Percentiles rank a stretch among this genome's conserved stretches.
These are phyloP conservation scores for Eleusine indica DNA, from an alignment of 176 grass and related monocot species.

Conservation along the genomic window DNA sequence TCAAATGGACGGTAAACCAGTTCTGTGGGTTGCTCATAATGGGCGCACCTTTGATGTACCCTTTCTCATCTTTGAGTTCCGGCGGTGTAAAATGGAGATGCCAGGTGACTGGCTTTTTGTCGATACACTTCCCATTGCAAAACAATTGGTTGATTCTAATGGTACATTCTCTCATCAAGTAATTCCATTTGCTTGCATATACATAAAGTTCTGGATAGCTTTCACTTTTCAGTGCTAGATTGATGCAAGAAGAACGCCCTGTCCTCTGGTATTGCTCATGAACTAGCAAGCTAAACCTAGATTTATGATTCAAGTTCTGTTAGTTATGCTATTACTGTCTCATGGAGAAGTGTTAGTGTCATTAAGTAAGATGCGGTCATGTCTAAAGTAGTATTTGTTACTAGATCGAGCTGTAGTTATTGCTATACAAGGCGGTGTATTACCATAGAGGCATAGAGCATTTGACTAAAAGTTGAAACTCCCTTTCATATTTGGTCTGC, in stretches of 20 bases:
- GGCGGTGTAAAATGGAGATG: slow-evolving; percentile 57
- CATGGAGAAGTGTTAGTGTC: not conserved
- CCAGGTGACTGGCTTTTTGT: slow-evolving; percentile 82
- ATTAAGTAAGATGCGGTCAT: slow-evolving; percentile 15
- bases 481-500: slow-evolving; percentile 36
- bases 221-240: slow-evolving; percentile 27
- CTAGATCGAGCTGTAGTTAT: slow-evolving; percentile 19
- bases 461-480: slow-evolving; percentile 20
- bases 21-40: slow-evolving; percentile 86
- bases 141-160: slow-evolving; percentile 49
- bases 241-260: not conserved
- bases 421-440: slow-evolving; percentile 1
- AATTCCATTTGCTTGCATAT: slow-evolving; percentile 34
- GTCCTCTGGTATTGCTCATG: not conserved
- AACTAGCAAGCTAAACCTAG: slow-evolving; percentile 30
- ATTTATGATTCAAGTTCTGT: slow-evolving; percentile 26
- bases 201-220: slow-evolving; percentile 26
- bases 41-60: slow-evolving; percentile 77
- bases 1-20: slow-evolving; percentile 63
- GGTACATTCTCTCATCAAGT: slow-evolving; percentile 48
- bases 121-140: slow-evolving; percentile 72
- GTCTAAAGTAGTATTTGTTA: slow-evolving; percentile 3
- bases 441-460: not conserved
- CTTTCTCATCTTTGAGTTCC: slow-evolving; percentile 74
- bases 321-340: slow-evolving; percentile 3